Percentiles rank a stretch among this genome's conserved stretches.
phyloP scores from a whole-genome alignment of 805 yeast genomes.

The Wickerhamomyces bovis region DNA sequence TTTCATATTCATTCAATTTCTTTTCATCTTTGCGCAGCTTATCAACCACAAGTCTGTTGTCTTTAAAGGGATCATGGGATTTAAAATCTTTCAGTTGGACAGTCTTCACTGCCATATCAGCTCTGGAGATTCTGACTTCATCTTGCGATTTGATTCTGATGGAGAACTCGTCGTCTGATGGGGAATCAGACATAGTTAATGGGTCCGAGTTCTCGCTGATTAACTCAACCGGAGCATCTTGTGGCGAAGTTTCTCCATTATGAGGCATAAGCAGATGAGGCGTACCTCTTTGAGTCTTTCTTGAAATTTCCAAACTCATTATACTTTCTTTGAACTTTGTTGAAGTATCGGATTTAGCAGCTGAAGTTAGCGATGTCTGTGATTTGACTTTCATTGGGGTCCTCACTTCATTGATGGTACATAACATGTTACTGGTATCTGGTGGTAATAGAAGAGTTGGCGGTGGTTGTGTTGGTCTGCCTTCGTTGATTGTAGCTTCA shows the following conservation, averaged over 20 bases:
- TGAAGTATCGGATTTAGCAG: conserved; percentile 2
- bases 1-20: neutral
- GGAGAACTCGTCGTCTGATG: neutral
- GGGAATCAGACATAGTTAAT: neutral
- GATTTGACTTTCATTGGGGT: conserved; percentile 1
- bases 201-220: neutral
- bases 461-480: neutral
- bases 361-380: conserved; percentile 3
- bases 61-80: neutral
- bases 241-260: neutral
- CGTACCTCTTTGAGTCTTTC: conserved; percentile 19
- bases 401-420: neutral
- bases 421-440: neutral
- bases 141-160: neutral
- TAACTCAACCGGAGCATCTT: neutral
- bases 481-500: neutral
- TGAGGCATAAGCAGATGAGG: conserved; percentile 14
- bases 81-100: neutral
- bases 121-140: neutral
- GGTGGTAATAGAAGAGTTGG: neutral
- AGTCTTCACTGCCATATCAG: neutral
- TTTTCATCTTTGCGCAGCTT: neutral
- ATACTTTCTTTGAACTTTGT: conserved; percentile 11
- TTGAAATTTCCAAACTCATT: conserved; percentile 17
- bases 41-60: neutral